Conservation (phyloP, 805 yeast genomes). For the Starmerella khaoyaiensis region DNA sequence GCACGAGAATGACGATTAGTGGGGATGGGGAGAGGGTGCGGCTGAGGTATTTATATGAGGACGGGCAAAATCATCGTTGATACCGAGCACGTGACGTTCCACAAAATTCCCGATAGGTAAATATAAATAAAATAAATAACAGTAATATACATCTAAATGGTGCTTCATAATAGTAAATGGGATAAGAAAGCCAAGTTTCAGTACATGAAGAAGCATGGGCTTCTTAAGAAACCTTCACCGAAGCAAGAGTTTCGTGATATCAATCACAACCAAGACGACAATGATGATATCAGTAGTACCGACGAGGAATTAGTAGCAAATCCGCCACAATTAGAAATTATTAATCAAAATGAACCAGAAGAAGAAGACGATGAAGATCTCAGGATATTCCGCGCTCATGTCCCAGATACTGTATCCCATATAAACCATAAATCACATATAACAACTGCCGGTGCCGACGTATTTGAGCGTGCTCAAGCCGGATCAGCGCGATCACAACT, state of each 20-base stretch:
- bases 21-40: no score
- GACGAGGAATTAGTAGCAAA: neutral
- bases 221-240: neutral
- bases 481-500: slow-evolving; percentile 14
- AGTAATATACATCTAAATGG: slow-evolving; percentile 31
- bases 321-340: neutral
- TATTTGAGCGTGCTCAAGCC: slow-evolving; percentile 14
- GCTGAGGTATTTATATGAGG: no score
- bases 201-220: slow-evolving; percentile 35
- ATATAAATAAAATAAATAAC: no score
- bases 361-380: slow-evolving; percentile 6
- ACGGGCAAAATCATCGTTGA: no score
- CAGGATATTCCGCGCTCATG: slow-evolving; percentile 1
- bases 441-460: neutral
- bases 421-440: neutral
- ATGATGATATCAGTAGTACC: no score
- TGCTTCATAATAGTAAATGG: slow-evolving; percentile 42
- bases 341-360: no score
- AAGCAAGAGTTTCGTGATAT: no score
- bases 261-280: no score
- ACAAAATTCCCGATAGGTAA: no score
- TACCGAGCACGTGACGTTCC: no score
- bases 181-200: slow-evolving; percentile 34
- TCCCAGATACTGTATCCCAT: no score
- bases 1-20: no score